Evolutionary conservation across 176 grass and related monocot genomes (phyloP), one percentile per base, ranked within the genome.

Genomic region (Hordeum marinum): DNA sequence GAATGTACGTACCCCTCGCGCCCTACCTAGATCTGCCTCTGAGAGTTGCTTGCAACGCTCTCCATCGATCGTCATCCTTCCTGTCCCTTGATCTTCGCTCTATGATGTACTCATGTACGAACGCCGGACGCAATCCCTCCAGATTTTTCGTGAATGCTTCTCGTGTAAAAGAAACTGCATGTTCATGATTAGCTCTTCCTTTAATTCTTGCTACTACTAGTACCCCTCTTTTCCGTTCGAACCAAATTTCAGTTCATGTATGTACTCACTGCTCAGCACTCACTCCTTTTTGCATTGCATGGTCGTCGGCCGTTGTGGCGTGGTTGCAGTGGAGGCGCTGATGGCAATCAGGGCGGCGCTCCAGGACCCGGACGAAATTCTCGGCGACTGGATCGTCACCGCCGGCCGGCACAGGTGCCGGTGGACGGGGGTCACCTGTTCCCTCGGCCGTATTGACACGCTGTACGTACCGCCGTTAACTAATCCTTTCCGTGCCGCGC

Each of bases 381-480:
- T 98, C 60, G 42, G 72, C 35, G 90, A 85, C 90, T 97, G 95
- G 95, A 82, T 88, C 69, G 62, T 74, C 79, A 82, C 39, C 66
- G 91, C 87, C 29, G 92, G 87, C 40, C 13, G 23, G 29, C 80
- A 91, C 31, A 92, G 92, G n/a, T 98, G 95, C 84, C 57, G 31
- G 78, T 98, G 95, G 91, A 83, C 54, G 35, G 85, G 93, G 89
- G 87, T 98, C 58, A 87, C 73, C 61, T 98, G 93, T 82, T 63
- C 75, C 13, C 63, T 62, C 5, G 93, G 95, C 76, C 87, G 79
- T 21, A 77, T 98, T 21, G 63, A 39, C 50, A 45, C 78, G 12
- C 59, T 98, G 95, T 95, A 85, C 20, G 79, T 37, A 54, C 32
- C 29, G 18, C 69, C 17, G 20, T 75, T 4, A 15, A 10, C 55